Base-by-base conservation (phyloP, 257 asterid species). In the Rhazya stricta region DNA sequence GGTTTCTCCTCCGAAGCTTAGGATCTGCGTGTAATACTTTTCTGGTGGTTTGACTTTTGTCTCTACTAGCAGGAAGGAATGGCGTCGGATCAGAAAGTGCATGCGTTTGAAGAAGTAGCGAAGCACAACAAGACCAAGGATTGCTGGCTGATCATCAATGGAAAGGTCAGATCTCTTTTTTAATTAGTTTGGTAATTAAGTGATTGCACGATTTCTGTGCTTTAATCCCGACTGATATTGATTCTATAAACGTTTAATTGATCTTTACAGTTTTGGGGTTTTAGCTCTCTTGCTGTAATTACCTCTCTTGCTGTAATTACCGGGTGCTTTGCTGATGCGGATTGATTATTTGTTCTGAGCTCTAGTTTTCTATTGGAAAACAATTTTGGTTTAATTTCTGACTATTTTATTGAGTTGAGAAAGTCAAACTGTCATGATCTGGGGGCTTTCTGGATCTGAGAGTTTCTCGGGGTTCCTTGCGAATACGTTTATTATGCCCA, bases 121-220 rank as follows among this genome's bases (percentile, higher is more conserved):
- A 86, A 89, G 88, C 98, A 93, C 78, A 86, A 87, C 89, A 83
- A 82, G 85, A 85, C 79, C 23, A 87, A 91, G 81, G 98, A 93
- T 83, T 93, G 98, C 73, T 93, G 98, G 98, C 88, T 93, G 29
- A 71, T 93, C 68, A 88, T 93, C 65, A 67, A 76, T 36, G 98
- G 98, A 80, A 93, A 93, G 96, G 98, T 93, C 79, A 60, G 78
- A 75, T 84, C 79, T 56, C n/a, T 53, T 62, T n/a, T 41, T 11
- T 12, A 9, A 1, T 6, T 9, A 18, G 53, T 29, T 36, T 36
- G 57, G 29, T 18, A 36, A 60, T 67, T 15, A 4, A 13, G 48
- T 16, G 29, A 11, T 46, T 45, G 46, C 27, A 37, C 48, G 79
- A 15, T 21, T 21, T 67, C 19, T 58, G 27, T 37, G 8, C 21